These are phyloP conservation scores for Candida alai DNA, from an alignment of 805 yeast genomes.

Conservation along the genomic window DNA sequence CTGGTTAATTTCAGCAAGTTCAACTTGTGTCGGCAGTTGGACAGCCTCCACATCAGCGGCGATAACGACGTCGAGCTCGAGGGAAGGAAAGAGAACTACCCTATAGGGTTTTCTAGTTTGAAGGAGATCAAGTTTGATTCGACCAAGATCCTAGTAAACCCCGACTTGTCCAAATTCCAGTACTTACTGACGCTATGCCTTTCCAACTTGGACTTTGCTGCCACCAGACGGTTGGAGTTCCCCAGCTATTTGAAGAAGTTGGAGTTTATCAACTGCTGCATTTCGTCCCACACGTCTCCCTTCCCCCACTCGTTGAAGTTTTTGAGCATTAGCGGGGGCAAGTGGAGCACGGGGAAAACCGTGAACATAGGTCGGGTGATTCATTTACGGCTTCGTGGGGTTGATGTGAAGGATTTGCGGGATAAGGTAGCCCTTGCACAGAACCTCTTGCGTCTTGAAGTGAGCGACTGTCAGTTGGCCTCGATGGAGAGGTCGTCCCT, in stretches of 20 bases:
- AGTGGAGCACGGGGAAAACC: constrained; percentile 8
- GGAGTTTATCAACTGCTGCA: constrained; percentile 8
- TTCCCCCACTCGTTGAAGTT: constrained; percentile 9
- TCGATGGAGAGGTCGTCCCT: not conserved
- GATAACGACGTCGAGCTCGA: constrained; percentile 5
- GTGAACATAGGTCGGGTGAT: constrained; percentile 5
- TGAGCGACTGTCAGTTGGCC: constrained; percentile 1
- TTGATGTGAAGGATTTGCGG: constrained; percentile 8
- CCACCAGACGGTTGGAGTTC: constrained; percentile 6
- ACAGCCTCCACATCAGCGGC: constrained; percentile 6
- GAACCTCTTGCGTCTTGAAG: constrained; percentile 6
- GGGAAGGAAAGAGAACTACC: constrained; percentile 8
- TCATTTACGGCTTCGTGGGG: constrained; percentile 6
- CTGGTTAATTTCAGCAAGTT: constrained; percentile 6
- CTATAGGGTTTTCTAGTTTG: constrained; percentile 7
- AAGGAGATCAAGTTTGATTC: constrained; percentile 9
- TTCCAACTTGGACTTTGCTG: constrained; percentile 5
- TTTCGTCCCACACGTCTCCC: constrained; percentile 8
- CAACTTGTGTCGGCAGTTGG: constrained; percentile 7
- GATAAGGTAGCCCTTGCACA: constrained; percentile 5
- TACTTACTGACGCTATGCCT: constrained; percentile 4
- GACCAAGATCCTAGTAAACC: constrained; percentile 7
- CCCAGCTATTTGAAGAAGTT: constrained; percentile 5
- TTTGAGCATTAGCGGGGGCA: constrained; percentile 6
- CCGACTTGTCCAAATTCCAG: constrained; percentile 6